These are phyloP conservation scores for Diphasiastrum complanatum DNA, from an alignment of 83 land plant genomes.

Conservation along the genomic window DNA sequence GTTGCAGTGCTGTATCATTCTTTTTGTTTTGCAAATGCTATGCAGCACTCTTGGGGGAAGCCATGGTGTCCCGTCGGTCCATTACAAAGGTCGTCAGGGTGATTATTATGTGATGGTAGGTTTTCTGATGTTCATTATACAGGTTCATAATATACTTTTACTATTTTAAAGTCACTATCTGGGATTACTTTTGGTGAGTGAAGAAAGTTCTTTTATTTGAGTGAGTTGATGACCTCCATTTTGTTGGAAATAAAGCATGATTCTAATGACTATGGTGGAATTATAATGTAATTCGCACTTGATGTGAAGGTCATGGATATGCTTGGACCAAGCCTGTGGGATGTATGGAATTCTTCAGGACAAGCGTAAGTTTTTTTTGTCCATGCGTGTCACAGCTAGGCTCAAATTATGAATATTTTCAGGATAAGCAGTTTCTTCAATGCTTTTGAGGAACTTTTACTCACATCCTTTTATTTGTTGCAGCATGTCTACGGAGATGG, in stretches of 20 bases:
- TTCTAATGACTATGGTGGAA: not conserved
- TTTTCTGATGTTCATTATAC: not conserved
- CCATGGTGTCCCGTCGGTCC: slow-evolving; percentile 80
- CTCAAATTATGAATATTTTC: not conserved
- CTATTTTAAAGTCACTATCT: too few relatives aligned
- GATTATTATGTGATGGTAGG: slow-evolving; percentile 90
- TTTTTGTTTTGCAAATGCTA: not conserved
- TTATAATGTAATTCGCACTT: not conserved
- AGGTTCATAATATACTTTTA: too few relatives aligned
- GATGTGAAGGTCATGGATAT: slow-evolving; percentile 90
- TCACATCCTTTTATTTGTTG: not conserved
- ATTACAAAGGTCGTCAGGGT: slow-evolving; percentile 70
- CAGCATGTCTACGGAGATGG: slow-evolving; percentile 56
- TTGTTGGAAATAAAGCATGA: too few relatives aligned
- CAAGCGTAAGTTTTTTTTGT: slow-evolving; percentile 54
- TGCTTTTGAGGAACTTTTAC: not conserved
- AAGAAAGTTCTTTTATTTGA: too few relatives aligned
- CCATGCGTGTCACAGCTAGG: not conserved
- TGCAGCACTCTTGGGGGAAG: slow-evolving; percentile 87
- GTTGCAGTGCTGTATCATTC: too few relatives aligned
- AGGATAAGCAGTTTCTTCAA: not conserved
- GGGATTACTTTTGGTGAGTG: too few relatives aligned
- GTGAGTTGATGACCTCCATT: too few relatives aligned
- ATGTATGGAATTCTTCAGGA: slow-evolving; percentile 72
- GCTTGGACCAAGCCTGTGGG: slow-evolving; percentile 95